Conservation (phyloP, 768 basidiomycete species). For the Chalciporus pseudorubinellus region DNA sequence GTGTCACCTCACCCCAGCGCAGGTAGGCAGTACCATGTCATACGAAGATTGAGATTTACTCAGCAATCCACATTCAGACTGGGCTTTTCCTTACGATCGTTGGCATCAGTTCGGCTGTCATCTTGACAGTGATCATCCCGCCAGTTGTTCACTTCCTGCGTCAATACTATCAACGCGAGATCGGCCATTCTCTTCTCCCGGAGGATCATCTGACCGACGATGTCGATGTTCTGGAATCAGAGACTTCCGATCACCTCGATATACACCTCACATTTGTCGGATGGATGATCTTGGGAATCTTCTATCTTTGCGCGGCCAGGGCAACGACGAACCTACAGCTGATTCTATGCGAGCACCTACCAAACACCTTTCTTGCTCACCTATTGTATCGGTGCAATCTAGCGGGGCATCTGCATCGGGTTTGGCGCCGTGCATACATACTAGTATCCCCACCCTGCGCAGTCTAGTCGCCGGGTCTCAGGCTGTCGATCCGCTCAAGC, state of each 20-base stretch:
- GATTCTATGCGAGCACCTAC: slow-evolving; percentile 15
- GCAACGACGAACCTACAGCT: slow-evolving; percentile 8
- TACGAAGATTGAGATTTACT: background rate
- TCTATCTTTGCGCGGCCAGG: slow-evolving; percentile 12
- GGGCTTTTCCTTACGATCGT: slow-evolving; percentile 24
- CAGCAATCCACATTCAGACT: slow-evolving; percentile 17
- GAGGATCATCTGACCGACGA: background rate
- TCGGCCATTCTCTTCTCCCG: background rate
- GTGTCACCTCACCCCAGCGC: slow-evolving; percentile 26
- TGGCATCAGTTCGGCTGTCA: slow-evolving; percentile 16
- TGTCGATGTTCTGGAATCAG: background rate
- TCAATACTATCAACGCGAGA: slow-evolving; percentile 21
- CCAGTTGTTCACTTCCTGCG: slow-evolving; percentile 22
- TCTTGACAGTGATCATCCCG: slow-evolving; percentile 22
- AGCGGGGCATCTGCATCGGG: slow-evolving; percentile 21
- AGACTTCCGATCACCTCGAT: slow-evolving; percentile 27
- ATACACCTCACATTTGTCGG: slow-evolving; percentile 25
- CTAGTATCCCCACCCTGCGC: slow-evolving; percentile 22
- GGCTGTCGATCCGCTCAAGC: slow-evolving; percentile 26
- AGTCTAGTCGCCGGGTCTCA: slow-evolving; percentile 30
- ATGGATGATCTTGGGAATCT: slow-evolving; percentile 16
- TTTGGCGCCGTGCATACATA: slow-evolving; percentile 7
- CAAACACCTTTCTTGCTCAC: background rate
- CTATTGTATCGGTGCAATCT: background rate
- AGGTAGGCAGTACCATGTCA: slow-evolving; percentile 14